Evolutionary conservation across 352 stramenopile genomes (phyloP).

Genomic region (Globisporangium solare): DNA sequence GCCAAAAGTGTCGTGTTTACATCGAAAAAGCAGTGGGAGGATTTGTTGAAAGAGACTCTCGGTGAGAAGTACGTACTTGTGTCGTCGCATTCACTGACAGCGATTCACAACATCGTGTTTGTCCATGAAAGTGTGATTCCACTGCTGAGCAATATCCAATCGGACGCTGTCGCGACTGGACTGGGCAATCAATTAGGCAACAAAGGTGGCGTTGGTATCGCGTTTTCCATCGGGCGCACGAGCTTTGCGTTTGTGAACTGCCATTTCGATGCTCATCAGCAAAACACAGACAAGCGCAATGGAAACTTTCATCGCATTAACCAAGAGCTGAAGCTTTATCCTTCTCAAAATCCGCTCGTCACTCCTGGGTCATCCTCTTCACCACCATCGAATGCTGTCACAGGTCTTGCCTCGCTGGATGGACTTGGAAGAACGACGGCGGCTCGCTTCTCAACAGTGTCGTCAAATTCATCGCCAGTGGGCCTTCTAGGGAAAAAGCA

Average conservation of each 20-base stretch:
- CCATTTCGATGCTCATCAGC: slow-evolving; percentile 93
- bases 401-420: slow-evolving; percentile 12
- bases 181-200: slow-evolving; percentile 95
- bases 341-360: neutral
- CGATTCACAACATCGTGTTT: slow-evolving; percentile 94
- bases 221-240: slow-evolving; percentile 71
- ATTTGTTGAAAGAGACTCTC: slow-evolving; percentile 51
- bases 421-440: slow-evolving; percentile 25
- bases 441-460: slow-evolving; percentile 26
- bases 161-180: slow-evolving; percentile 89
- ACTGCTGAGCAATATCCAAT: slow-evolving; percentile 84
- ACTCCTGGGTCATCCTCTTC: neutral
- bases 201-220: slow-evolving; percentile 93
- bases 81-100: slow-evolving; percentile 87
- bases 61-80: slow-evolving; percentile 87
- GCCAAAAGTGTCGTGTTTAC: slow-evolving; percentile 92
- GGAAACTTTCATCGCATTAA: slow-evolving; percentile 89
- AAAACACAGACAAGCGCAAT: slow-evolving; percentile 85
- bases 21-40: slow-evolving; percentile 82
- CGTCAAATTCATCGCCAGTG: slow-evolving; percentile 1
- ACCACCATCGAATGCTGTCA: slow-evolving; percentile 1
- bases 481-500: slow-evolving; percentile 8
- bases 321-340: slow-evolving; percentile 49
- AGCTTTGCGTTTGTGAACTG: slow-evolving; percentile 91
- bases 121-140: slow-evolving; percentile 82